Base-by-base conservation (phyloP, 2,329 filamentous ascomycete species). In the Mycocentrospora acerina region DNA sequence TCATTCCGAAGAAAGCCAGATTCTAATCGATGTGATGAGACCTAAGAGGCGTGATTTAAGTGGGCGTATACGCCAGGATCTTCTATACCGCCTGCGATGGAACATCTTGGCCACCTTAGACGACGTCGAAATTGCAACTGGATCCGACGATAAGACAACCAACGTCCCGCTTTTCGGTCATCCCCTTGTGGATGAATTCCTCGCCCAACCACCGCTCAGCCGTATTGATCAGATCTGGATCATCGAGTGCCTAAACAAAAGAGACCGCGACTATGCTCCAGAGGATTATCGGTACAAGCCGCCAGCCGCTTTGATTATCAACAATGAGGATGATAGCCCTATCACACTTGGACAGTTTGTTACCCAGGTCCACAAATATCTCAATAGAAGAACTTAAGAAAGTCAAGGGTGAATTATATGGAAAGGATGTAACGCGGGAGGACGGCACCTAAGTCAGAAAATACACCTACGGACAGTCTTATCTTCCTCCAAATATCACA, bases 81-180 rank as follows among this genome's bases (percentile, higher is more conserved):
- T 48, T 25, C 24, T 51, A 5, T 37, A 38, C 17, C 37, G 36
- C 28, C 38, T 51, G 17, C 44, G 37, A 17, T 51, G 42, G 44
- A 39, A 45, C 26, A 11, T 45, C 6, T 35, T 43, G 7, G 34
- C 19, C 37, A 12, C 19, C 10, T 29, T 44, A 16, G 11, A 32
- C 3, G 15, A 38, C 27, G 40, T 42, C 15, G 14, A 40, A 29
- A 49, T 46, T 27, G 4, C 17, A 9, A 22, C 13, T 17, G 32
- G 25, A 4, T 22, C 35, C 24, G 16, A 22, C 4, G 15, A 37
- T 19, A 5, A 32, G 19, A 32, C 24, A 10, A 36, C 10, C 4
- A 4, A 29, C 15, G 22, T 37, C 7, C 31, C 32, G 5, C 22
- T 51, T 12, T 40, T 45, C 13, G 25, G 17, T 24, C 26, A 39